Percentiles rank a stretch among this genome's conserved stretches.
Conservation (phyloP, 371 early-diverging fungal genomes). For the Actinomortierella wolfii region DNA sequence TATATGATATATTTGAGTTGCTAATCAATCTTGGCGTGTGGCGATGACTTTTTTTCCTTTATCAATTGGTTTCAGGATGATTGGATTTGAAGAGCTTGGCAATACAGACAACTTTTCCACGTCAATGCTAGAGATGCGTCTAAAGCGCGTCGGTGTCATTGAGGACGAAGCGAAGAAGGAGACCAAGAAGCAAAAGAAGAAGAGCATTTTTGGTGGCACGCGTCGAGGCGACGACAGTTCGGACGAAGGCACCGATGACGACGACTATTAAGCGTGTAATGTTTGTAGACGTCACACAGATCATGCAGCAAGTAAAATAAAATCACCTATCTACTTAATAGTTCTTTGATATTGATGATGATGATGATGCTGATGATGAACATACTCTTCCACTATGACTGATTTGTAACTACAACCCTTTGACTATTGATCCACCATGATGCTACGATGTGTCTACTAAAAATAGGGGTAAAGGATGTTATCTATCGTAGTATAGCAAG, state of each 20-base stretch:
- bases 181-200: slow-evolving; percentile 19
- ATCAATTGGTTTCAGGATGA: slow-evolving; percentile 56
- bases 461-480: too few species aligned
- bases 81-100: slow-evolving; percentile 96
- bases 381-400: too few species aligned
- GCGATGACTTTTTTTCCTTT: not conserved
- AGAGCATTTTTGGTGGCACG: slow-evolving; percentile 29
- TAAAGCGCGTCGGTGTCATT: slow-evolving; percentile 50
- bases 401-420: too few species aligned
- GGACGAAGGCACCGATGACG: slow-evolving; percentile 42
- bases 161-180: slow-evolving; percentile 39
- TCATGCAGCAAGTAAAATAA: too few species aligned
- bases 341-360: too few species aligned
- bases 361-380: too few species aligned
- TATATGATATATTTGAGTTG: slow-evolving; percentile 1
- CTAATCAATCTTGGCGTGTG: not conserved
- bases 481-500: too few species aligned
- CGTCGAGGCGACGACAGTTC: slow-evolving; percentile 32
- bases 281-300: not conserved
- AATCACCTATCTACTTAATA: too few species aligned
- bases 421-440: too few species aligned
- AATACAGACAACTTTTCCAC: slow-evolving; percentile 88
- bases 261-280: not conserved
- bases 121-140: slow-evolving; percentile 74
- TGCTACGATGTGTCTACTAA: too few species aligned